A percentile compares a stretch with the other conserved stretches of the same genome.
Conservation (phyloP, 2,329 filamentous ascomycete genomes). For the Fusarium euwallaceae region DNA sequence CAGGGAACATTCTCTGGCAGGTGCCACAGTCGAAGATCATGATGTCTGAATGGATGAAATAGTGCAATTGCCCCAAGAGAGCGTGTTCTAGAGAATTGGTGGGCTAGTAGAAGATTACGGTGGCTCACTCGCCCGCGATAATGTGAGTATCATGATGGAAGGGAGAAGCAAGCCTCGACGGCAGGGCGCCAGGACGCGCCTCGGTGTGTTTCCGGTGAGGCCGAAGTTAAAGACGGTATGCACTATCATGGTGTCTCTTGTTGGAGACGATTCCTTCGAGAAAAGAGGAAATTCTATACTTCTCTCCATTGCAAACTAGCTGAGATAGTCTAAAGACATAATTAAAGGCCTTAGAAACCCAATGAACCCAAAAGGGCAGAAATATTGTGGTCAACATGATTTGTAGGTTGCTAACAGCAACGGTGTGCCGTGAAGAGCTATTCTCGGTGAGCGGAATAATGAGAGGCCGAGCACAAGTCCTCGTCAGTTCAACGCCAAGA, state of each 20-base stretch:
- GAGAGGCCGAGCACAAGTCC: background rate
- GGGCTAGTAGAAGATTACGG: background rate
- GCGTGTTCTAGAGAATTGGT: background rate
- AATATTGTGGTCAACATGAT: background rate
- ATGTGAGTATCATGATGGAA: background rate
- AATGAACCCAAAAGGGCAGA: background rate
- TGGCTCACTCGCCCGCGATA: background rate
- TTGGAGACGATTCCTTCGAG: background rate
- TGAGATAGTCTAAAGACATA: background rate
- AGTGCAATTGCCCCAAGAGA: background rate
- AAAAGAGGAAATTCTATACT: background rate
- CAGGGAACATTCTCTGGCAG: slow-evolving; percentile 44
- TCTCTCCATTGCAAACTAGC: accelerated
- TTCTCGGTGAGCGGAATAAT: background rate
- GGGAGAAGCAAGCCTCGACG: background rate
- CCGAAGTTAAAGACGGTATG: background rate
- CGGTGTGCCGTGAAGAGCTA: background rate
- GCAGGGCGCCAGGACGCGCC: background rate
- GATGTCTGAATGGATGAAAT: background rate
- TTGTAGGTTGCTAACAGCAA: background rate
- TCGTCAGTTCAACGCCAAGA: background rate
- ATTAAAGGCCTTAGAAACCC: background rate
- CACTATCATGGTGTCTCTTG: background rate
- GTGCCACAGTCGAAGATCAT: slow-evolving; percentile 43
- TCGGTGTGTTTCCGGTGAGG: background rate